Conservation (phyloP, 352 stramenopile genomes). For the Pythium phragmitis region DNA sequence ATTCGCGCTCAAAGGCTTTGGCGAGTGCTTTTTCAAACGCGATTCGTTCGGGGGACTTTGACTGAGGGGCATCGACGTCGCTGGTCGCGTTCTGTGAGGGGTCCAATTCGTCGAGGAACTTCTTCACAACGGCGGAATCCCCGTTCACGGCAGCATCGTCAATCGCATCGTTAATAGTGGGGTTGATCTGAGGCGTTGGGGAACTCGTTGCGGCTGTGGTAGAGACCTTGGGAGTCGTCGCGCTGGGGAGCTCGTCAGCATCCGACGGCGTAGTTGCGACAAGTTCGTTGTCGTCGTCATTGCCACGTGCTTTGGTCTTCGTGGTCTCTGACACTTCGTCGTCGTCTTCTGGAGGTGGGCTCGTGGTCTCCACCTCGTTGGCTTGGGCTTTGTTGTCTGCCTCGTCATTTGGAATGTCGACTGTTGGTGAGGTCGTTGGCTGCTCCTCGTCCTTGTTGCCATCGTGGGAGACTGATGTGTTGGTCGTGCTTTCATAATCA, state of each 20-base stretch:
- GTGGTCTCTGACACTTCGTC: too few relatives aligned
- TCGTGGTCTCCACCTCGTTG: not conserved
- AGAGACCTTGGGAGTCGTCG: too few relatives aligned
- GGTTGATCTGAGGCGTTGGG: not conserved
- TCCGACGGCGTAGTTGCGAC: too few relatives aligned
- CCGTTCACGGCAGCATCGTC: not conserved
- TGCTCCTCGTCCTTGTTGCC: not conserved
- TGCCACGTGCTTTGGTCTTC: too few relatives aligned
- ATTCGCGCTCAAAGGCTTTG: constrained; percentile 8
- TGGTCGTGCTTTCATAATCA: not conserved
- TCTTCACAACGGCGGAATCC: constrained; percentile 4
- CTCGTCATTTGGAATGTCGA: not conserved
- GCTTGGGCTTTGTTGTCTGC: not conserved
- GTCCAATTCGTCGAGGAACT: constrained; percentile 9
- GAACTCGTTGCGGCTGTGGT: not conserved
- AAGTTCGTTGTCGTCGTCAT: too few relatives aligned
- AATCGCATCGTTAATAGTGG: not conserved
- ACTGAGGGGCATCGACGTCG: not conserved
- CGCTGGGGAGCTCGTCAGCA: too few relatives aligned
- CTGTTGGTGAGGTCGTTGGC: not conserved
- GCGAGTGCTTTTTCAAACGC: constrained; percentile 16
- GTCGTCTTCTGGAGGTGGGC: not conserved
- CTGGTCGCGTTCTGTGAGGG: constrained; percentile 3
- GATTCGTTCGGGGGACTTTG: constrained; percentile 15
- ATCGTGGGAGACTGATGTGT: not conserved